Evolutionary conservation across 768 basidiomycete species (phyloP).

Genomic region (Tricholoma sp.): DNA sequence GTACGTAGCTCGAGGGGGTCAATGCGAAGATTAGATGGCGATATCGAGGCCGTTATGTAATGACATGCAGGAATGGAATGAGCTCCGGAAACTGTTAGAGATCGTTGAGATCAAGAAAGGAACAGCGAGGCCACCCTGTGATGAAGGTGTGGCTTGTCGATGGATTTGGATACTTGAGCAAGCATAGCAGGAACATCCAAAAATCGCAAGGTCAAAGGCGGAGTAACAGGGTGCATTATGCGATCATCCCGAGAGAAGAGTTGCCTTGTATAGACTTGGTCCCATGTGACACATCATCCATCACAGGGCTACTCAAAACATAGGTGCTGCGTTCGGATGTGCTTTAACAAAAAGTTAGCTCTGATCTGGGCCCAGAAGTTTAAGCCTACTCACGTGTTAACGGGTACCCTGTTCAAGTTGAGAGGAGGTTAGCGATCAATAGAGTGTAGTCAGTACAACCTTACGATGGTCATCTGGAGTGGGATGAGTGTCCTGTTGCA

Average conservation of each 20-base stretch:
- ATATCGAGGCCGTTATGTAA: not conserved
- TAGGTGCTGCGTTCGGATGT: not conserved
- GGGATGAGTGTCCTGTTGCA: slow-evolving; percentile 17
- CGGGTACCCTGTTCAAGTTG: not conserved
- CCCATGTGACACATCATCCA: not conserved
- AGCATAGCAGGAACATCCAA: not conserved
- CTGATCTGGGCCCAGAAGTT: too few species aligned
- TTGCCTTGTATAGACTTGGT: not conserved
- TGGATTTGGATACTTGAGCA: not conserved
- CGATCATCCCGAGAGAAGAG: not conserved
- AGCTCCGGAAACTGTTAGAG: not conserved
- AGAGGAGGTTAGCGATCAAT: not conserved
- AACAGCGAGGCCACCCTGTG: not conserved
- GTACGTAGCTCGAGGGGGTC: not conserved
- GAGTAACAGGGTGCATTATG: not conserved
- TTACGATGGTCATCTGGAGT: slow-evolving; percentile 8
- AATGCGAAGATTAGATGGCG: not conserved
- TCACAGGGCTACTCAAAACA: not conserved
- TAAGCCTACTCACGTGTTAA: slow-evolving; percentile 7
- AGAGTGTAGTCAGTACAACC: not conserved
- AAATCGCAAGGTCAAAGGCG: not conserved
- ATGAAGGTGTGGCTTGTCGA: not conserved
- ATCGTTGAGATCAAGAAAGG: too few species aligned
- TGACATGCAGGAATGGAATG: not conserved
- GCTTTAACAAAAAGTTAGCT: not conserved